A percentile compares a stretch with the other conserved stretches of the same genome.
Conservation (phyloP, 495 filamentous ascomycete genomes). For the Aspergillus nanangensis region DNA sequence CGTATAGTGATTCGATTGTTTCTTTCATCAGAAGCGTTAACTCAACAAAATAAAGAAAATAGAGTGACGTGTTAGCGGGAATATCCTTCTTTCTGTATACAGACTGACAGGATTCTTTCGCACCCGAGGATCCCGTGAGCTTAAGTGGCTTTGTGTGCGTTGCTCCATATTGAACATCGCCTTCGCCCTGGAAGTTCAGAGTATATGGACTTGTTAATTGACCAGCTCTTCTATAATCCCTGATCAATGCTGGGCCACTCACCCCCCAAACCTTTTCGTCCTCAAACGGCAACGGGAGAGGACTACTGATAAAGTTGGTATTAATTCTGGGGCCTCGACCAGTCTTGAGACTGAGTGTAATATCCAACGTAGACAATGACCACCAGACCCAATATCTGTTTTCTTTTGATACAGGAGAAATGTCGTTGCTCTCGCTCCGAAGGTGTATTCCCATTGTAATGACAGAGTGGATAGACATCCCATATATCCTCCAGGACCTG, state of each 20-base stretch:
- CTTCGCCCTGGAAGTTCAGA: no score
- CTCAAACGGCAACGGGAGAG: slow-evolving; percentile 45
- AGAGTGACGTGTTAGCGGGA: slow-evolving; percentile 31
- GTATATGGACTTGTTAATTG: not conserved
- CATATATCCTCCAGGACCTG: slow-evolving; percentile 58
- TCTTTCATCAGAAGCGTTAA: slow-evolving; percentile 44
- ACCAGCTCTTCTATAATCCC: slow-evolving; percentile 3
- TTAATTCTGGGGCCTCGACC: slow-evolving; percentile 53
- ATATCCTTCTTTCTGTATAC: slow-evolving; percentile 15
- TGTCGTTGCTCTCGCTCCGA: slow-evolving; percentile 48
- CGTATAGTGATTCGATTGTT: slow-evolving; percentile 47
- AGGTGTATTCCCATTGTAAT: slow-evolving; percentile 57
- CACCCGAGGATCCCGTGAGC: no score
- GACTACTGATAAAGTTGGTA: slow-evolving; percentile 49
- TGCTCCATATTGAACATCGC: no score
- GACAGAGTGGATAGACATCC: slow-evolving; percentile 55
- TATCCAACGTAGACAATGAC: slow-evolving; percentile 55
- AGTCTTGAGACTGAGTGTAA: slow-evolving; percentile 52
- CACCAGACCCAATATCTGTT: slow-evolving; percentile 40
- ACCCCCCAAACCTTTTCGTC: slow-evolving; percentile 41
- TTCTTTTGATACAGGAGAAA: slow-evolving; percentile 46
- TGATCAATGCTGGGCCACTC: slow-evolving; percentile 23
- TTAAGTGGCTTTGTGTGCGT: no score
- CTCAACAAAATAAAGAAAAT: slow-evolving; percentile 37
- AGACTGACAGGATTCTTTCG: not conserved